Percentiles rank a stretch among this genome's conserved stretches.
These are phyloP conservation scores for Alternaria viburni DNA, from an alignment of 2,329 filamentous ascomycete genomes.

Conservation along the genomic window DNA sequence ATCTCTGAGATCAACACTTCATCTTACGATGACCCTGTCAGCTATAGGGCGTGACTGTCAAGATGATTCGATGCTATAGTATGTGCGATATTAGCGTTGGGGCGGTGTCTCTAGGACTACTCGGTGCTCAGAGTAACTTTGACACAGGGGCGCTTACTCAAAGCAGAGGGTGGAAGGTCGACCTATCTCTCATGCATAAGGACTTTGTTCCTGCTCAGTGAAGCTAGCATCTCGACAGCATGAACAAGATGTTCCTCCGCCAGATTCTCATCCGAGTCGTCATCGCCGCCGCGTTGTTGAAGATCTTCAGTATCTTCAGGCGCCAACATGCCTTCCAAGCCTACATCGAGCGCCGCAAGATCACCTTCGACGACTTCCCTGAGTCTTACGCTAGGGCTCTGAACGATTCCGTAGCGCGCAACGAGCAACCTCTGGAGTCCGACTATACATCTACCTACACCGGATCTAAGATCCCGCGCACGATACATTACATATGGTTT, in stretches of 20 bases:
- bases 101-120: background rate
- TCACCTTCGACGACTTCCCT: constrained; percentile 16
- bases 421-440: constrained; percentile 13
- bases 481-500: constrained; percentile 26
- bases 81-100: background rate
- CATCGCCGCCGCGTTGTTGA: constrained; percentile 2
- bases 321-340: constrained; percentile 16
- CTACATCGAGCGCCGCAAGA: constrained; percentile 1
- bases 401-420: constrained; percentile 10
- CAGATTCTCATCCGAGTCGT: background rate
- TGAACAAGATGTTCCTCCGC: background rate
- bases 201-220: background rate
- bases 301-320: constrained; percentile 4
- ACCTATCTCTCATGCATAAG: background rate
- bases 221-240: background rate
- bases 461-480: constrained; percentile 11
- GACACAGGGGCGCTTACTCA: background rate
- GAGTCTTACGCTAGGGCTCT: constrained; percentile 11
- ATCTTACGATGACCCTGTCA: background rate
- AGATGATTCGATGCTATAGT: background rate
- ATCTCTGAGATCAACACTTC: background rate
- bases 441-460: constrained; percentile 14
- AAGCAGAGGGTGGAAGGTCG: background rate
- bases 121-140: background rate
- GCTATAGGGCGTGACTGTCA: background rate